Conservation (phyloP, 164 flowering plant species). For the Annona cherimola region DNA sequence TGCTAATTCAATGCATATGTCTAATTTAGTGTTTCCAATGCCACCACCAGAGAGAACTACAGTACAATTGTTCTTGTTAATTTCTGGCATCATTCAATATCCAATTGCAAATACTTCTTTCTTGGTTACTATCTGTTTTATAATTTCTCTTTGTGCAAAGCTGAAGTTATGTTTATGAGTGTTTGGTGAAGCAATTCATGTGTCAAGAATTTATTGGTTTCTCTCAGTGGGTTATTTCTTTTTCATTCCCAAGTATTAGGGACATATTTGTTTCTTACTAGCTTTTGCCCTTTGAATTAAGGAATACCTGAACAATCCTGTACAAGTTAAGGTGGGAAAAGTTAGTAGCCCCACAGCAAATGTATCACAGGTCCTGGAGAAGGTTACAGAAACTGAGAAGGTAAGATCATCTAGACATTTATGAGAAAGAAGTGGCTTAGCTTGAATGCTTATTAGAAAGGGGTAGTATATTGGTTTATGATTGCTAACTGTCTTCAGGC, state of each 20-base stretch:
- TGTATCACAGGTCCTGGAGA: conserved; percentile 49
- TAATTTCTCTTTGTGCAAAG: too few species aligned
- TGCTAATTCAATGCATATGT: too few species aligned
- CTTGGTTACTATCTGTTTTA: too few species aligned
- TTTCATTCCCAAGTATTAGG: neutral
- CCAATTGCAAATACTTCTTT: too few species aligned
- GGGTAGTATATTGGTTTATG: neutral
- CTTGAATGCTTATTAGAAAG: neutral
- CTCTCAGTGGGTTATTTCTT: neutral
- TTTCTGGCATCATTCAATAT: too few species aligned
- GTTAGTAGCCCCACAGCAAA: conserved; percentile 62
- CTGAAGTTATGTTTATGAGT: too few species aligned
- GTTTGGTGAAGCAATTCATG: too few species aligned
- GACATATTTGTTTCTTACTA: neutral
- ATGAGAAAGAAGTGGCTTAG: neutral
- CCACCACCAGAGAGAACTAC: too few species aligned
- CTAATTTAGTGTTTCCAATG: too few species aligned
- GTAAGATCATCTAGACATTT: conserved; percentile 20
- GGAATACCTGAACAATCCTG: conserved; percentile 53
- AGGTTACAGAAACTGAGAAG: conserved; percentile 54
- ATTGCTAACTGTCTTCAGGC: neutral
- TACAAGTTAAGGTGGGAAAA: conserved; percentile 65
- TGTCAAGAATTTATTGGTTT: neutral
- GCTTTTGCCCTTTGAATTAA: conserved; percentile 11
- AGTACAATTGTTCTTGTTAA: too few species aligned